Base-by-base conservation (phyloP, 352 stramenopile genomes). In the Ophiocytium majus region DNA sequence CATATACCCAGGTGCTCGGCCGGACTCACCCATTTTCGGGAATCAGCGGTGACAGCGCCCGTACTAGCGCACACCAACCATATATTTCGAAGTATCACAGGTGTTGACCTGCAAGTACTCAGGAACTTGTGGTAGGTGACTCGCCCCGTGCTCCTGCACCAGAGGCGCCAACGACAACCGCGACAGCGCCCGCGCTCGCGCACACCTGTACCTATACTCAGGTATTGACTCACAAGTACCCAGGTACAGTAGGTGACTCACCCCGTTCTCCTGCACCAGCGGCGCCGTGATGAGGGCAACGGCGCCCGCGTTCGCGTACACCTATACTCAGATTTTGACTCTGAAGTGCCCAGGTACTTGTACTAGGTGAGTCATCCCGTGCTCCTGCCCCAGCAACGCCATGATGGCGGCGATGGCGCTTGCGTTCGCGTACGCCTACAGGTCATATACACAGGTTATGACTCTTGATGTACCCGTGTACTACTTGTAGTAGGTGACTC, bases 401-500 rank as follows among this genome's bases (percentile, higher is more conserved):
- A 96, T 92, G 23, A 95, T 86, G 80, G 98, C 90, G 10, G 94
- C 94, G 9, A 98, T 90, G 75, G 97, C 93, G 50, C 95, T 95
- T 9, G 94, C 97, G 28, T 36, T 50, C 5, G 5, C 5, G 76
- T 79, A 66, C 37, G 57, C 76, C 37, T n/a, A n/a, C n/a, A n/a
- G n/a, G n/a, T n/a, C n/a, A n/a, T n/a, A n/a, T n/a, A n/a, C n/a
- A n/a, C n/a, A n/a, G n/a, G n/a, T n/a, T n/a, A n/a, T n/a, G n/a
- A n/a, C n/a, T n/a, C n/a, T n/a, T n/a, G n/a, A n/a, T n/a, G n/a
- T n/a, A n/a, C n/a, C n/a, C n/a, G n/a, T n/a, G n/a, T n/a, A n/a
- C n/a, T n/a, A n/a, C n/a, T n/a, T n/a, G n/a, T n/a, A n/a, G n/a
- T n/a, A n/a, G n/a, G 0, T 92, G 94, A 32, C 95, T 92, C 5